Base-by-base conservation (phyloP, 208 protist genomes). In the Wallacemonas sp. region DNA sequence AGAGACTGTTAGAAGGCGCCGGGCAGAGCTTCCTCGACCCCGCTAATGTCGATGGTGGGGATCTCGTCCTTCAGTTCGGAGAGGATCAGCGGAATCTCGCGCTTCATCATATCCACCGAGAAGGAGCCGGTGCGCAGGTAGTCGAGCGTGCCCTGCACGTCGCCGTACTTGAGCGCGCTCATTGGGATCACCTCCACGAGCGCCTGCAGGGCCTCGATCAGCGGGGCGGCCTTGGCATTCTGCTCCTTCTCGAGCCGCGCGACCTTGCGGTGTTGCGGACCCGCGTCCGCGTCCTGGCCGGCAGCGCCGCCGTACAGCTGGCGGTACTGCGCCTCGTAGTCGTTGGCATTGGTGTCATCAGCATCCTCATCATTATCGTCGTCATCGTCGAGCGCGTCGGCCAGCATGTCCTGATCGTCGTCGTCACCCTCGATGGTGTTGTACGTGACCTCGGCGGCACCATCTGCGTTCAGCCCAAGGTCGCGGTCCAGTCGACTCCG, bases 71-170 rank as follows among this genome's bases (percentile, higher is more conserved):
- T 64, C 22, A 94, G 77, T 54, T 84, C 77, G 5, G 76, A 55
- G 22, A 87, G 62, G 75, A 94, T 84, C 36, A 76, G 55, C 0
- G 80, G 89, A 22, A 95, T 57, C 72, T 95, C 86, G 2, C 70
- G 36, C 49, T 67, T 52, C 23, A 95, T 62, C 41, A 88, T 68
- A 12, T 61, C 75, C 7, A 72, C 38, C 2, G 82, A 78, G 0
- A 90, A 87, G 33, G 71, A 44, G 10, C 83, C 72, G 28, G 75
- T 76, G 11, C 63, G 38, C 23, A 93, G 45, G 39, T 91, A 92
- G 23, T 80, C 75, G 10, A 95, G 49, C 28, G 85, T 91, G 26
- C 87, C 87, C 38, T 84, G 61, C 11, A 95, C 81, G 1, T 75
- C 72, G 2, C 80, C 82, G 25, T 81, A 84, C 22, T 75, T 71